Conservation (phyloP, 116 monocot species). For the Trichopus zeylanicus region DNA sequence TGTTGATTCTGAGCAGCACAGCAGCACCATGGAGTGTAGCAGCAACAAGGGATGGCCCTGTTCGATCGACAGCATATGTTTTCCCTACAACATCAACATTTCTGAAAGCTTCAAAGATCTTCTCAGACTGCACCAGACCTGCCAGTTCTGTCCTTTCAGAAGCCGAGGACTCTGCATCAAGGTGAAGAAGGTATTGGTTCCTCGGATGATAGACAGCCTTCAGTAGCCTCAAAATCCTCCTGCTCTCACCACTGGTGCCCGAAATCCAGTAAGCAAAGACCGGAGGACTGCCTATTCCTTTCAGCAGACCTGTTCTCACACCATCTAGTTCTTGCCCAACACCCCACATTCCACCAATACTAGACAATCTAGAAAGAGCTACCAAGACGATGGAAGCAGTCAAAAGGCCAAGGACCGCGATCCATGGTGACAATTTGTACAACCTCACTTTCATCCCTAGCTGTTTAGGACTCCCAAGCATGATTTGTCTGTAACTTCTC, state of each 20-base stretch:
- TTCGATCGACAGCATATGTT: constrained; percentile 45
- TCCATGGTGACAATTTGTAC: constrained; percentile 33
- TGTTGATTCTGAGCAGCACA: constrained; percentile 40
- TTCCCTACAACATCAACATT: constrained; percentile 73
- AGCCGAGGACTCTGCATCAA: constrained; percentile 38
- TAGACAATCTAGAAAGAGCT: constrained; percentile 23
- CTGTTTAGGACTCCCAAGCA: not conserved
- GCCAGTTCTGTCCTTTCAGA: constrained; percentile 34
- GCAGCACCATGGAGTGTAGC: constrained; percentile 78
- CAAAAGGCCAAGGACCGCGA: constrained; percentile 16
- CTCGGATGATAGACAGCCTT: constrained; percentile 78
- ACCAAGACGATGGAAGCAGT: constrained; percentile 16
- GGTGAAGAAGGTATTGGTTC: constrained; percentile 68
- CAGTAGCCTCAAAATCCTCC: constrained; percentile 55
- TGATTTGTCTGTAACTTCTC: not conserved
- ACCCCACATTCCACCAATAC: constrained; percentile 13
- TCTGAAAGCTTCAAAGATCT: constrained; percentile 30
- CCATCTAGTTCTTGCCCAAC: constrained; percentile 9
- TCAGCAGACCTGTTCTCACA: constrained; percentile 9
- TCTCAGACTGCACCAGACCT: constrained; percentile 15
- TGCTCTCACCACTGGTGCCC: constrained; percentile 43
- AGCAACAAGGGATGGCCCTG: constrained; percentile 50
- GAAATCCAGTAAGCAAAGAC: constrained; percentile 61
- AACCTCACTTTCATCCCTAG: constrained; percentile 23
- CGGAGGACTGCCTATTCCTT: constrained; percentile 26